phyloP scores from a whole-genome alignment of 805 yeast species.

The Hyphopichia homilentoma region DNA sequence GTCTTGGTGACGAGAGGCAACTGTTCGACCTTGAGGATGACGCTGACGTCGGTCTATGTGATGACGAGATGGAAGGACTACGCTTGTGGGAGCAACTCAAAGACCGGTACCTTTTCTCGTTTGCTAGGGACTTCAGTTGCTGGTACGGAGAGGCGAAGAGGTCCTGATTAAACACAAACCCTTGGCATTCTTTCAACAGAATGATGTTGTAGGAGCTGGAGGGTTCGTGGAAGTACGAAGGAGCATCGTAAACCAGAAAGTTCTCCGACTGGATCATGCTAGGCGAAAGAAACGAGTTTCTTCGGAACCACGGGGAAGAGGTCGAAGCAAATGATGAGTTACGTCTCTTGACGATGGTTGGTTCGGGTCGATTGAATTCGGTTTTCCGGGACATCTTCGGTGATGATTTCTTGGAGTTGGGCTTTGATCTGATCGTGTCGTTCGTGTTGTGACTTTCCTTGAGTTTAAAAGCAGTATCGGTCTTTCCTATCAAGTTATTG shows the following conservation, averaged over 20 bases:
- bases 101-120: slow-evolving; percentile 27
- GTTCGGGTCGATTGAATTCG: slow-evolving; percentile 7
- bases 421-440: not conserved
- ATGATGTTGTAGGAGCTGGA: slow-evolving; percentile 31
- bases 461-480: too few species aligned
- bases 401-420: not conserved
- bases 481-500: too few species aligned
- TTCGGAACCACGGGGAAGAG: slow-evolving; percentile 51
- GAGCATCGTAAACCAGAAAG: slow-evolving; percentile 49
- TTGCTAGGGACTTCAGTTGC: slow-evolving; percentile 42
- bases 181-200: slow-evolving; percentile 61
- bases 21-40: too few species aligned
- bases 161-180: slow-evolving; percentile 75
- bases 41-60: slow-evolving; percentile 1
- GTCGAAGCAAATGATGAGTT: slow-evolving; percentile 29
- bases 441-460: not conserved
- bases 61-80: slow-evolving; percentile 2
- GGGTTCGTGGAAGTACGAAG: slow-evolving; percentile 28
- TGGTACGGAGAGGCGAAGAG: slow-evolving; percentile 69
- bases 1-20: not conserved
- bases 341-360: slow-evolving; percentile 13
- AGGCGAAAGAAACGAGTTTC: slow-evolving; percentile 54
- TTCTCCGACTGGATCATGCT: slow-evolving; percentile 56
- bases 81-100: slow-evolving; percentile 10
- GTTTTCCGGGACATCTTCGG: not conserved